A percentile compares a stretch with the other conserved stretches of the same genome.
Conservation (phyloP, 192 early-diverging fungal genomes). For the Dissophora globulifera region DNA sequence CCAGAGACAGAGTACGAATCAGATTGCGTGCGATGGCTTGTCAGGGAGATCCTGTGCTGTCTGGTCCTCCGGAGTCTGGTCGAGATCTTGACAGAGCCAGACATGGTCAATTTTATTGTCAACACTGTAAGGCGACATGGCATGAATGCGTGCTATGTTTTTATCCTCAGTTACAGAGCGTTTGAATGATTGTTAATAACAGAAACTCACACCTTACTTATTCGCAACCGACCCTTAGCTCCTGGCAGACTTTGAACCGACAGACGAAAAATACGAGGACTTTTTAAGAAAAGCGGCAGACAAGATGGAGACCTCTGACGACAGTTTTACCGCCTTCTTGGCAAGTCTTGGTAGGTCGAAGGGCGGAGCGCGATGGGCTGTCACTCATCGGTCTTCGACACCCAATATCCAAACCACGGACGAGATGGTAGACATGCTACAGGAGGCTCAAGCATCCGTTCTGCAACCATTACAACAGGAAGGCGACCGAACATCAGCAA, state of each 20-base stretch:
- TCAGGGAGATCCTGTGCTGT: slow-evolving; percentile 58
- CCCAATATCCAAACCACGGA: slow-evolving; percentile 49
- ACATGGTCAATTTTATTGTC: slow-evolving; percentile 62
- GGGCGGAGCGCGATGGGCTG: not conserved
- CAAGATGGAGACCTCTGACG: slow-evolving; percentile 21
- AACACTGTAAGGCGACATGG: slow-evolving; percentile 63
- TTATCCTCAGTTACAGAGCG: too few species aligned
- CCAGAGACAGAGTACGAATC: slow-evolving; percentile 53
- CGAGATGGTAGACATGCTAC: slow-evolving; percentile 40
- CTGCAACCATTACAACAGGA: slow-evolving; percentile 2
- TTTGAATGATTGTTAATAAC: too few species aligned
- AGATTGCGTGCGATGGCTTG: slow-evolving; percentile 58
- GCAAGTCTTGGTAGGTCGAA: slow-evolving; percentile 14
- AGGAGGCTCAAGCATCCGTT: slow-evolving; percentile 39
- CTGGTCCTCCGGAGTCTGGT: slow-evolving; percentile 56
- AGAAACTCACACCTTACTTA: too few species aligned
- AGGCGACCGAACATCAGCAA: not conserved
- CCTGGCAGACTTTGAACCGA: slow-evolving; percentile 30
- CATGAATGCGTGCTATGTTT: too few species aligned
- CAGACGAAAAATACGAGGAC: slow-evolving; percentile 39
- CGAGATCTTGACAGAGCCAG: slow-evolving; percentile 59
- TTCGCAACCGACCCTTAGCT: too few species aligned
- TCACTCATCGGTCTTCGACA: slow-evolving; percentile 43
- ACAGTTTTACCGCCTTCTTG: slow-evolving; percentile 22
- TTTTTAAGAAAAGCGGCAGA: slow-evolving; percentile 47